Evolutionary conservation across 768 basidiomycete genomes (phyloP).

Genomic region (Pilatotrama ljubarskyi): DNA sequence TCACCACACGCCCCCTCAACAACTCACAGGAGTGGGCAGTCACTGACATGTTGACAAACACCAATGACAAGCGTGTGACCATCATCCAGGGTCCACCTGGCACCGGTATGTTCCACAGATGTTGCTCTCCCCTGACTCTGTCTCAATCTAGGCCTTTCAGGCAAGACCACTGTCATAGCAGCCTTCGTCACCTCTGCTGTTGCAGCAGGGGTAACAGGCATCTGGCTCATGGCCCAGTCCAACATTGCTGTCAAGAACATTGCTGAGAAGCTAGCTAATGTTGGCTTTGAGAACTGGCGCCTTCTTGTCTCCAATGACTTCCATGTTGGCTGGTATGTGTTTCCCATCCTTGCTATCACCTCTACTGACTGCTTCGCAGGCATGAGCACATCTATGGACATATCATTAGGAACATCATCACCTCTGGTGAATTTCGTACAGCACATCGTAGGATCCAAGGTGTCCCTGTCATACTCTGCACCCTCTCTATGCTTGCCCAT

Average conservation of each 20-base stretch:
- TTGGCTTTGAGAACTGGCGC: conserved; percentile 56
- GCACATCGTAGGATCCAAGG: conserved; percentile 34
- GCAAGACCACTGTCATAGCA: conserved; percentile 37
- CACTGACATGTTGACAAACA: conserved; percentile 38
- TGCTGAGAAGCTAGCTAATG: conserved; percentile 69
- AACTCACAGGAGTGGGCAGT: conserved; percentile 41
- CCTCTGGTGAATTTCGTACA: conserved; percentile 39
- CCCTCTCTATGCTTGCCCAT: conserved; percentile 72
- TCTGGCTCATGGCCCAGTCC: conserved; percentile 83
- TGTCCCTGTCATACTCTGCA: conserved; percentile 68
- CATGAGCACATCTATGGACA: conserved; percentile 74
- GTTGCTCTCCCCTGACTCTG: not conserved
- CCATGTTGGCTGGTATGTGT: conserved; percentile 58
- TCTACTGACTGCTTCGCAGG: conserved; percentile 42
- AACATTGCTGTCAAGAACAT: conserved; percentile 92
- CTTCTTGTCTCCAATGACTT: conserved; percentile 76
- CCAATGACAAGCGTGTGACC: conserved; percentile 36
- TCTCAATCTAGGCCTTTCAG: conserved; percentile 1
- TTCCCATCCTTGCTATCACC: conserved; percentile 2
- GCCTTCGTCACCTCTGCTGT: conserved; percentile 33
- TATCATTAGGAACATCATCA: conserved; percentile 51
- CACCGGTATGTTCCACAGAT: conserved; percentile 11
- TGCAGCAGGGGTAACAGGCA: conserved; percentile 36
- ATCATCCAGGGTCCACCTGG: conserved; percentile 37
- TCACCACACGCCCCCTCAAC: conserved; percentile 37